Evolutionary conservation across 2,329 filamentous ascomycete species (phyloP), one percentile per base, ranked within the genome.

Genomic region (Colletotrichum caudatum): DNA sequence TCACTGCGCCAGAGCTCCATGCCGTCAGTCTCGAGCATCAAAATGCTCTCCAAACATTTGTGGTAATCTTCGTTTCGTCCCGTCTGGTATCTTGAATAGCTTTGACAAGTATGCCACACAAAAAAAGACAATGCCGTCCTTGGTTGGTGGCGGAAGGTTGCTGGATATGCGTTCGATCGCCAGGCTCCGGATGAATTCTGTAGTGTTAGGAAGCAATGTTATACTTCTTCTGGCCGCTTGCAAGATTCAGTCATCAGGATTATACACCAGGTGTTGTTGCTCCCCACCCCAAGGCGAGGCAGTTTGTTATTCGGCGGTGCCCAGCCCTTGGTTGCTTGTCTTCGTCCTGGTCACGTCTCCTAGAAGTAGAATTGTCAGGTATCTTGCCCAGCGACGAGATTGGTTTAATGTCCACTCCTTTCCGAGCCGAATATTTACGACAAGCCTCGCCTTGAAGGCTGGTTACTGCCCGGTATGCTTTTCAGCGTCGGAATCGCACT

Each of bases 21-120:
- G 54, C 65, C 33, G 54, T 56, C 65, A 64, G 33, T 39, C 35
- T 64, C 26, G 16, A 51, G 65, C 39, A 39, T 69, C 46, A 46
- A 59, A 56, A 59, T 59, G 59, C 53, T 33, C 67, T 20, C 23
- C 26, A 37, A 7, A 26, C 39, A 29, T 16, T 20, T 14, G 53
- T 54, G 65, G 69, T 53, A 58, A 23, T 51, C 20, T 54, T 48
- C 53, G 69, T 69, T 71, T 69, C 69, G 69, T 71, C 59, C 51
- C 53, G n/a, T 35, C 26, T 41, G 18, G 53, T 29, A 23, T 44
- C 50, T 62, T 68, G 51, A 26, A 26, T 23, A 29, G 50, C 3
- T 35, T 54, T 44, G 48, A 26, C 29, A n/a, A 51, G 46, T 23
- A 62, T 20, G 57, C 50, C 41, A 46, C 41, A 46, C 11, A 11